These are phyloP conservation scores for Adansonia gregorii DNA, from an alignment of 441 rosid genomes.

Conservation along the genomic window DNA sequence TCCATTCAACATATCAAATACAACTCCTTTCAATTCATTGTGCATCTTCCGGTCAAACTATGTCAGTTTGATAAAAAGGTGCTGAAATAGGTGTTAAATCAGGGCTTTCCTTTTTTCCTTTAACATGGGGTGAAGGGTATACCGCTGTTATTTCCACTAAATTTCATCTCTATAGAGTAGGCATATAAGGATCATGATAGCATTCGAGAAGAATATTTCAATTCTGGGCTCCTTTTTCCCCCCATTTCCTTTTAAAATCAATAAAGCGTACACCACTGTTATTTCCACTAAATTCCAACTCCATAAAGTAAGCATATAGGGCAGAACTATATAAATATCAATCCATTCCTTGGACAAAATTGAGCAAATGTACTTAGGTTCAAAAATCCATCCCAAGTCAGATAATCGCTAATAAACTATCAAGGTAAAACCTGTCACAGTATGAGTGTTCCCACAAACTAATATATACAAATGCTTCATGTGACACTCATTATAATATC, in stretches of 20 bases:
- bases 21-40: neutral
- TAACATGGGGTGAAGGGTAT: neutral
- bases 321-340: neutral
- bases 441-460: neutral
- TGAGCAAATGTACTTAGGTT: neutral
- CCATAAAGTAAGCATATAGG: neutral
- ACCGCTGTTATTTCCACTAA: neutral
- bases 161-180: neutral
- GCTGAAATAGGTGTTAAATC: neutral
- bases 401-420: neutral
- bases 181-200: neutral
- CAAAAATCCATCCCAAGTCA: neutral
- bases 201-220: neutral
- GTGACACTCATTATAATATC: neutral
- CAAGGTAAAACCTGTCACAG: neutral
- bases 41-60: neutral
- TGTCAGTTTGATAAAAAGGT: neutral
- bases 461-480: neutral
- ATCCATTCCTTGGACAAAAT: neutral
- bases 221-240: too few species aligned
- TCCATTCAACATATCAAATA: neutral
- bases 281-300: slow-evolving; percentile 5
- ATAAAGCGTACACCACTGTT: neutral
- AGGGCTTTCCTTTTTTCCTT: neutral
- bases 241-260: neutral